Percentiles rank a stretch among this genome's conserved stretches.
Evolutionary conservation across 164 flowering plant genomes (phyloP).

Genomic region (Stephania cephalantha): DNA sequence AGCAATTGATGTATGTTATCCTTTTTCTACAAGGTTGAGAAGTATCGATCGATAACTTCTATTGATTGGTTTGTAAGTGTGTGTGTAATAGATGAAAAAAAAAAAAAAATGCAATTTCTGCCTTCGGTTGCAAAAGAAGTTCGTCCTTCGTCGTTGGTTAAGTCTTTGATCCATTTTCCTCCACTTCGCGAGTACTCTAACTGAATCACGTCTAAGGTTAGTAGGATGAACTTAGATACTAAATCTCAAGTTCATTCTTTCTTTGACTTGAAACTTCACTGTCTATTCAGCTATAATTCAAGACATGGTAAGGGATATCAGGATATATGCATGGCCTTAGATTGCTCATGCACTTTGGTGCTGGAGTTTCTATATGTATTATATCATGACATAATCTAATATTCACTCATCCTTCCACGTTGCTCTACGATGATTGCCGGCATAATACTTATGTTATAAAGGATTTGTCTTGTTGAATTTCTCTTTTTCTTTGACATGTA

Average conservation of each 20-base stretch:
- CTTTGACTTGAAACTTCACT: not conserved
- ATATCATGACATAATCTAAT: not conserved
- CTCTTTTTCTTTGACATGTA: not conserved
- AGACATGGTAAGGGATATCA: not conserved
- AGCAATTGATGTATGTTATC: not conserved
- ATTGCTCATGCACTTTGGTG: not conserved
- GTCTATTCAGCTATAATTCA: not conserved
- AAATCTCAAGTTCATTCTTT: not conserved
- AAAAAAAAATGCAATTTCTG: not conserved
- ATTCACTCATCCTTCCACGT: not conserved
- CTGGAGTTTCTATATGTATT: not conserved
- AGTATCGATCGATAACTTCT: conserved; percentile 7
- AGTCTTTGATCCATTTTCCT: not conserved
- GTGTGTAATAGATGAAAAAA: not conserved
- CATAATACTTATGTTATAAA: not conserved
- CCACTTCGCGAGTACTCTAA: not conserved
- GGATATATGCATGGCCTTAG: too few relatives aligned
- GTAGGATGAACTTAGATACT: too few relatives aligned
- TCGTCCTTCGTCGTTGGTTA: not conserved
- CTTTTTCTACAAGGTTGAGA: not conserved
- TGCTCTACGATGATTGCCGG: too few relatives aligned
- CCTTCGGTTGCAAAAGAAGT: not conserved
- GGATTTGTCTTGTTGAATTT: too few relatives aligned
- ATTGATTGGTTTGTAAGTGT: not conserved
- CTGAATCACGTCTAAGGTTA: not conserved